phyloP scores from a whole-genome alignment of 768 basidiomycete genomes.

The Collybiopsis luxurians region DNA sequence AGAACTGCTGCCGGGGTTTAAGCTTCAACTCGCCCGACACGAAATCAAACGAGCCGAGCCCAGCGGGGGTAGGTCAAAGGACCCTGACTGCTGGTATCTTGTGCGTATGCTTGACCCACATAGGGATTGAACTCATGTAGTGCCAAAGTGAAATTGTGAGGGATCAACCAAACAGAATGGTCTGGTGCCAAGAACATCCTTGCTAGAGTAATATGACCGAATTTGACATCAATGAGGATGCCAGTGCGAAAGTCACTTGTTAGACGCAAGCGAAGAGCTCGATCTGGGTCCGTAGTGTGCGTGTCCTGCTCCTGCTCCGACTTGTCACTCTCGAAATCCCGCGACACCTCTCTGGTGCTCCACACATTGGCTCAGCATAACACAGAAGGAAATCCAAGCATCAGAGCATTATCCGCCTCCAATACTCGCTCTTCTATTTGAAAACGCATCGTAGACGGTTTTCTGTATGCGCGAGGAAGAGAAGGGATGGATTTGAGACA shows the following conservation, averaged over 20 bases:
- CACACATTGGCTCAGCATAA: not conserved
- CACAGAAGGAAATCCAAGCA: not conserved
- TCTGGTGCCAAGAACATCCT: not conserved
- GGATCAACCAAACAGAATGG: not conserved
- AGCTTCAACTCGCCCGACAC: not conserved
- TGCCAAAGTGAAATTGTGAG: not conserved
- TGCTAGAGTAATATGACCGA: slow-evolving; percentile 1
- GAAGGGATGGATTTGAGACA: not conserved
- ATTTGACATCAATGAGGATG: not conserved
- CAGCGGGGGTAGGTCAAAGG: slow-evolving; percentile 2
- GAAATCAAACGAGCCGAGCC: not conserved
- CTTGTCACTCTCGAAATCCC: not conserved
- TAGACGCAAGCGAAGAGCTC: not conserved
- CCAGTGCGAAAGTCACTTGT: not conserved
- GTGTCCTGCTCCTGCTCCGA: slow-evolving; percentile 6
- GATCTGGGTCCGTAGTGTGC: not conserved
- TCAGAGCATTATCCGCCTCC: not conserved
- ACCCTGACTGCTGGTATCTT: slow-evolving; percentile 2
- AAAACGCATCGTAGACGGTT: not conserved
- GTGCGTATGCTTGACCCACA: slow-evolving; percentile 2
- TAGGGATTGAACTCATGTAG: not conserved
- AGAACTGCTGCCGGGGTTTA: slow-evolving; percentile 7
- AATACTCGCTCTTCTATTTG: not conserved
- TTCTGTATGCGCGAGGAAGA: not conserved
- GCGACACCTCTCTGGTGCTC: slow-evolving; percentile 6